Evolutionary conservation across 73 alveolate species (phyloP).

Genomic region (Paramecium primaurelia): DNA sequence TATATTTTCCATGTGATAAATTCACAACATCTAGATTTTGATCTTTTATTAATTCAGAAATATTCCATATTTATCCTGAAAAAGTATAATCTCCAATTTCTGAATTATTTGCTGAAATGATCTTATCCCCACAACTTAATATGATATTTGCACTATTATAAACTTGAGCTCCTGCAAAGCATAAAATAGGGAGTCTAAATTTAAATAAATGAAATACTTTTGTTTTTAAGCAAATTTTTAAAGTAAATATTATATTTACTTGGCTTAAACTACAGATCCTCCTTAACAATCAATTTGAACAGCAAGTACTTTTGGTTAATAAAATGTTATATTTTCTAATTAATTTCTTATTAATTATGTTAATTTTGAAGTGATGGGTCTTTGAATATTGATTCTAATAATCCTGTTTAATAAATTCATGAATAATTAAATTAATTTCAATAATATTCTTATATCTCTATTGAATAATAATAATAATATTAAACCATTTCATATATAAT

Average conservation of each 20-base stretch:
- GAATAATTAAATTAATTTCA: not conserved
- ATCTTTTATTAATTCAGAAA: not conserved
- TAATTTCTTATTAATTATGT: not conserved
- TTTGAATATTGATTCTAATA: not conserved
- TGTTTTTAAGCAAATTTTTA: not conserved
- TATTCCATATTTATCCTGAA: not conserved
- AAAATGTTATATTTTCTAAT: not conserved
- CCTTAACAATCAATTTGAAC: not conserved
- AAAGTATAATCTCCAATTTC: conserved; percentile 9
- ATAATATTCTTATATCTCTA: not conserved
- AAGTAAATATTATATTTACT: not conserved
- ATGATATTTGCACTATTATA: conserved; percentile 56
- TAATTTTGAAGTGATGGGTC: not conserved
- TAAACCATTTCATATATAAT: not conserved
- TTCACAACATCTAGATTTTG: not conserved
- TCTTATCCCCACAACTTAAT: conserved; percentile 47
- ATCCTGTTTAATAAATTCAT: not conserved
- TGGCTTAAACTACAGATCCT: conserved; percentile 10
- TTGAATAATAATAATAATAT: too few species aligned
- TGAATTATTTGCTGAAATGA: conserved; percentile 25
- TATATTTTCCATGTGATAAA: conserved; percentile 1
- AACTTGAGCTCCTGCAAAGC: conserved; percentile 58
- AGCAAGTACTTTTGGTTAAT: not conserved
- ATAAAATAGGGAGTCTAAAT: conserved; percentile 40
- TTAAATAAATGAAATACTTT: not conserved